phyloP scores from a whole-genome alignment of 306 rosid genomes.

The Boehmeria nivea region DNA sequence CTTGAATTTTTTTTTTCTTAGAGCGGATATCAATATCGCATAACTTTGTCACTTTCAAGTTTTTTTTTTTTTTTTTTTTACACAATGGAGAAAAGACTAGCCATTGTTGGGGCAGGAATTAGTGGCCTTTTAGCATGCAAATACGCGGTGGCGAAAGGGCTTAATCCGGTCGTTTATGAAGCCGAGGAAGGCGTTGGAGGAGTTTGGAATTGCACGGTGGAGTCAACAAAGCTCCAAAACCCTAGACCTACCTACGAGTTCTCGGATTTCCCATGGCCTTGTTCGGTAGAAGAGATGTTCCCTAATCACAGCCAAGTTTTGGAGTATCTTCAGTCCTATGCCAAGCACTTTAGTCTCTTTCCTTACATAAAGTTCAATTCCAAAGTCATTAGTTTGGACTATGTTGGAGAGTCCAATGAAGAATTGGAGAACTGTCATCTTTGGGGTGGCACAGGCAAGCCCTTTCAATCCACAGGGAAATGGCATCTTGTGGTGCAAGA shows the following conservation, averaged over 20 bases:
- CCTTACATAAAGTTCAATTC: slow-evolving; percentile 43
- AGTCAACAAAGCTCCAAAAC: slow-evolving; percentile 47
- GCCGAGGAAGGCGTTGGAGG: slow-evolving; percentile 43
- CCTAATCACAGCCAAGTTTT: slow-evolving; percentile 32
- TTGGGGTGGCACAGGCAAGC: slow-evolving; percentile 44
- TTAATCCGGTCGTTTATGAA: slow-evolving; percentile 40
- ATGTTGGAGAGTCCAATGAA: slow-evolving; percentile 27
- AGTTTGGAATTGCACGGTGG: slow-evolving; percentile 33
- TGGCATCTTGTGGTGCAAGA: slow-evolving; percentile 39
- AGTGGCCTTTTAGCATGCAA: slow-evolving; percentile 51
- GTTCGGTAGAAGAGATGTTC: slow-evolving; percentile 18
- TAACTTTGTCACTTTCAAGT: too few relatives aligned
- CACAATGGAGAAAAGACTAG: slow-evolving; percentile 43
- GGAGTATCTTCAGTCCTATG: slow-evolving; percentile 37
- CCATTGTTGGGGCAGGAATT: slow-evolving; percentile 48
- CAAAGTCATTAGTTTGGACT: slow-evolving; percentile 28
- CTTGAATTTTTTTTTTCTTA: too few relatives aligned
- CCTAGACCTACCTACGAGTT: slow-evolving; percentile 18
- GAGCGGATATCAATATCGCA: too few relatives aligned
- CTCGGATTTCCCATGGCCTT: slow-evolving; percentile 50
- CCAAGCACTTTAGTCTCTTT: slow-evolving; percentile 32
- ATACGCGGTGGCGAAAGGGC: slow-evolving; percentile 26
- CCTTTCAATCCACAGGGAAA: slow-evolving; percentile 38
- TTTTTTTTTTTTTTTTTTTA: too few relatives aligned
- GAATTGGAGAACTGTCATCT: slow-evolving; percentile 30